Evolutionary conservation across 2,329 filamentous ascomycete genomes (phyloP), one percentile per base, ranked within the genome.

Genomic region (Emmonsia crescens): DNA sequence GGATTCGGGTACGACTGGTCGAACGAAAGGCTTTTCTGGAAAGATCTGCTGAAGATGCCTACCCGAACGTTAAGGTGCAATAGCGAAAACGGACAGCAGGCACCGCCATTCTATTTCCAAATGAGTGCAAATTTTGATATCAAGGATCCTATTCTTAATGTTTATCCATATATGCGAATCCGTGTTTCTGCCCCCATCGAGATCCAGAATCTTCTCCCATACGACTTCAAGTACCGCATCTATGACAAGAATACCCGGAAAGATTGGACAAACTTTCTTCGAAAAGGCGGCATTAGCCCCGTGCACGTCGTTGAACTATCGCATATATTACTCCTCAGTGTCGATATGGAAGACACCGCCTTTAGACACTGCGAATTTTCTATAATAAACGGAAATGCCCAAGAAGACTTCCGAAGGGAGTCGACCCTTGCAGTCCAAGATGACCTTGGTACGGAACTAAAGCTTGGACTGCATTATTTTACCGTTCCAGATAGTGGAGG

Each of bases 201-300:
- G 57, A 82, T 99, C 4, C 93, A 99, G 74, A 99, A 99, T 67
- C 78, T 99, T 51, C 78, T 99, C 44, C 94, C 94, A 0, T 97
- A 94, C 71, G 94, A 99, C 75, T 99, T 99, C 84, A 97, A 99
- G 75, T 99, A 99, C 74, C 86, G 93, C 61, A 97, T 99, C 61
- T 99, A 97, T 71, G 94, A 99, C 78, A 96, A 95, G 78, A 95
- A 96, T 73, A 96, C 92, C 0, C 95, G 93, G 80, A 96, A 95
- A 73, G 94, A 99, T 73, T 99, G 94, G 94, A 95, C 91, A 4
- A 99, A 99, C 73, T 99, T 99, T 77, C 78, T 99, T 55, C 86
- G 94, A 62, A 97, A 96, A 75, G 94, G 95, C 31, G 95, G 95
- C 16, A 88, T 97, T 61, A 99, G 94, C 72, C 95, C 95, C 0